Evolutionary conservation across 1,284 basidiomycete species (phyloP), one percentile per base, ranked within the genome.

Genomic region (Anthracocystis panici-leucophaei): DNA sequence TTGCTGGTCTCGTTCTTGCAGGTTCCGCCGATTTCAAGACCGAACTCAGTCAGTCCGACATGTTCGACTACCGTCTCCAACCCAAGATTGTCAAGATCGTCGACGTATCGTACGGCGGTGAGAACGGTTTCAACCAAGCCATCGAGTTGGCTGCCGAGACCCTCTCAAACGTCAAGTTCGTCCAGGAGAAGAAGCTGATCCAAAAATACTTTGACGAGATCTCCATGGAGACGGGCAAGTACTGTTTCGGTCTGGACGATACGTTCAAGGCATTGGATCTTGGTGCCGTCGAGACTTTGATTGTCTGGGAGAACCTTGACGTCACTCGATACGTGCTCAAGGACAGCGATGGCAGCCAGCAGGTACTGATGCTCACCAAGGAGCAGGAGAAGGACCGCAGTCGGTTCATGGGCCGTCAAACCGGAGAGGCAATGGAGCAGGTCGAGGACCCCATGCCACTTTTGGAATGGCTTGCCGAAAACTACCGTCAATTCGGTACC

Each of bases 131-230:
- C 88, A 98, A 99, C 86, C 86, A 97, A 92, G 96, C 96, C 11
- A 99, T 99, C 79, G 96, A 99, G 86, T 90, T 99, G 53, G 93
- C 96, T 0, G 92, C 94, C 2, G 96, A 99, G 86, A 93, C 94
- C 7, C 90, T 99, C 27, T 91, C 93, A 48, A 98, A 98, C 86
- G 97, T 99, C 88, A 99, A 99, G 86, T 99, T 99, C 80, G 95
- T 99, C 18, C 96, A 99, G 87, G 96, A 99, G 89, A 99, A 99
- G 89, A 92, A 89, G 55, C 67, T 85, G 21, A 84, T 85, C 54
- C 95, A 98, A 85, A 94, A 91, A 86, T 99, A 98, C 89, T 98
- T 99, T 87, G 96, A 99, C 85, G 97, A 99, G 88, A 99, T 99
- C 87, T 96, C 95, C 74, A 93, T 94, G 86, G 96, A 99, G 85